Evolutionary conservation across 1,284 basidiomycete species (phyloP).

Genomic region (Trichosporon asahii): DNA sequence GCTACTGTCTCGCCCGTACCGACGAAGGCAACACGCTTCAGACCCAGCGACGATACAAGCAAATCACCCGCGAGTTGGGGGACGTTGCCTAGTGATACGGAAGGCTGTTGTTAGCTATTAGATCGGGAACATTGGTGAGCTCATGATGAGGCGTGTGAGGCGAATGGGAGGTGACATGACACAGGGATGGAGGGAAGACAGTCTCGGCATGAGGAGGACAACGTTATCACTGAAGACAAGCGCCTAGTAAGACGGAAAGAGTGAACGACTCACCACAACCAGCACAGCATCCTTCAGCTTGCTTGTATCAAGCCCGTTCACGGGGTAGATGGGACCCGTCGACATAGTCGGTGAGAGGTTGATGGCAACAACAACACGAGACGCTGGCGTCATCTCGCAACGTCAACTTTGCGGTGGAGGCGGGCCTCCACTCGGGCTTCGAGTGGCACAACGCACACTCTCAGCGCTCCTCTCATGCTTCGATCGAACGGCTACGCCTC

Average conservation of each 20-base stretch:
- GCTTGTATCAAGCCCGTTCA: slow-evolving; percentile 17
- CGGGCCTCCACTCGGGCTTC: not conserved
- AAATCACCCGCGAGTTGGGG: slow-evolving; percentile 71
- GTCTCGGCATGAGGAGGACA: too few species aligned
- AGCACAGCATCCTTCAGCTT: slow-evolving; percentile 17
- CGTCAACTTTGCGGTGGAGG: slow-evolving; percentile 11
- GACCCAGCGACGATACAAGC: slow-evolving; percentile 62
- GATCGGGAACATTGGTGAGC: too few species aligned
- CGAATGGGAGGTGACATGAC: too few species aligned
- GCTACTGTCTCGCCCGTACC: slow-evolving; percentile 63
- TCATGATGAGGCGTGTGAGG: too few species aligned
- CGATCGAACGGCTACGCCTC: too few species aligned
- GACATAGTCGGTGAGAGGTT: not conserved
- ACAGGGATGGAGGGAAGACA: too few species aligned
- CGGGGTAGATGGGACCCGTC: slow-evolving; percentile 18
- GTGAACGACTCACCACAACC: slow-evolving; percentile 18
- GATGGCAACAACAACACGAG: not conserved
- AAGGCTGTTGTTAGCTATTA: slow-evolving; percentile 62
- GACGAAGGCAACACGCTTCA: slow-evolving; percentile 59
- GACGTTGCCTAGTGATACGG: slow-evolving; percentile 75
- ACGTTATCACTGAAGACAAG: too few species aligned
- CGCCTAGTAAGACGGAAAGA: too few species aligned
- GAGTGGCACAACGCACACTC: not conserved
- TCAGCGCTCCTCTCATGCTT: too few species aligned
- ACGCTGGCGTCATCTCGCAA: not conserved